A percentile compares a stretch with the other conserved stretches of the same genome.
These are phyloP conservation scores for Cytospora leucostoma DNA, from an alignment of 2,329 filamentous ascomycete genomes.

Conservation along the genomic window DNA sequence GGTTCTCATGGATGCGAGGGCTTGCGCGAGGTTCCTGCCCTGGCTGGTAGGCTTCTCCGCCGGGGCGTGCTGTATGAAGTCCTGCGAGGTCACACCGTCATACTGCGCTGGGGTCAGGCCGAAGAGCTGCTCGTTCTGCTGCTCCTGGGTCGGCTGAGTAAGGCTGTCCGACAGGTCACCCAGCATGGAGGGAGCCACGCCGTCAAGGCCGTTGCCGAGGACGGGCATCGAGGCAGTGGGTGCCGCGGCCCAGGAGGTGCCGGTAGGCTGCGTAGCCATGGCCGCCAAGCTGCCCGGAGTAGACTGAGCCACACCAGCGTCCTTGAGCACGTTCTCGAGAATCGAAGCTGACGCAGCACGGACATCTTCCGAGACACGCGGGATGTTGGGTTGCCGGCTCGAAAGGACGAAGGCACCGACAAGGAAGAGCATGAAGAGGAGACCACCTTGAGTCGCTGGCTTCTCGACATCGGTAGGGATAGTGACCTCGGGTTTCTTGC, in stretches of 20 bases:
- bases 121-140: conserved; percentile 86
- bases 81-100: conserved; percentile 76
- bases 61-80: conserved; percentile 63
- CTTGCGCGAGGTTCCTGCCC: conserved; percentile 76
- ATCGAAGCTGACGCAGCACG: conserved; percentile 76
- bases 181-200: conserved; percentile 60
- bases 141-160: conserved; percentile 76
- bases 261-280: conserved; percentile 55
- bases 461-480: conserved; percentile 58
- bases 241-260: conserved; percentile 49
- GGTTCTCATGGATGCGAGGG: conserved; percentile 76
- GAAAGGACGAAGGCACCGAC: conserved; percentile 96
- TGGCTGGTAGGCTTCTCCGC: conserved; percentile 58
- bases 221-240: conserved; percentile 40
- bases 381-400: conserved; percentile 75
- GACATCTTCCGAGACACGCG: conserved; percentile 77
- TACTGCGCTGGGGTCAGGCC: conserved; percentile 85
- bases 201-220: conserved; percentile 49
- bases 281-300: conserved; percentile 45
- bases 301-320: conserved; percentile 63
- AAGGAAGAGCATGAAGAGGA: conserved; percentile 93
- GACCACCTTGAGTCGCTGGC: conserved; percentile 72
- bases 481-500: conserved; percentile 55
- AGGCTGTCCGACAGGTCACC: conserved; percentile 68
- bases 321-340: conserved; percentile 79